Conservation (phyloP, 2,329 filamentous ascomycete genomes). For the Beauveria caledonica region DNA sequence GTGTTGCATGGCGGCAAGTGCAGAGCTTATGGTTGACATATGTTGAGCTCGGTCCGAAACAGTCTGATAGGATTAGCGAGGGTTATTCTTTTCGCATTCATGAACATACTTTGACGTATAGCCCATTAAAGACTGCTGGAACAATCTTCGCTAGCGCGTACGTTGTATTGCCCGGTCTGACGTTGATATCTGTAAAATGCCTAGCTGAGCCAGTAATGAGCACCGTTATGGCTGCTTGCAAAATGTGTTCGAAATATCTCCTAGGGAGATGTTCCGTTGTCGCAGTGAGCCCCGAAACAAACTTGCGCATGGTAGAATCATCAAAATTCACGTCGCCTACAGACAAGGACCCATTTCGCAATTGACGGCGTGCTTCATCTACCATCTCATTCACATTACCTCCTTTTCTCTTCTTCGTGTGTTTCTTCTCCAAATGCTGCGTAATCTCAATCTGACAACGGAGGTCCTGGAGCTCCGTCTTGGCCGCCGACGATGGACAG, state of each 20-base stretch:
- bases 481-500: slow-evolving; percentile 19
- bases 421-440: not conserved
- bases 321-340: not conserved
- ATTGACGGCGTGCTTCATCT: not conserved
- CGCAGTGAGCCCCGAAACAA: not conserved
- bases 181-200: slow-evolving; percentile 17
- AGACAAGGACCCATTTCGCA: not conserved
- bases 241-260: not conserved
- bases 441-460: slow-evolving; percentile 20
- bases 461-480: slow-evolving; percentile 21
- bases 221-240: slow-evolving; percentile 19
- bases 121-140: slow-evolving; percentile 29
- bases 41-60: slow-evolving; percentile 20
- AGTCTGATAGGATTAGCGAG: slow-evolving; percentile 13
- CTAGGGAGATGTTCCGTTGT: not conserved
- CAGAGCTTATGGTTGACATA: slow-evolving; percentile 22
- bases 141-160: slow-evolving; percentile 21
- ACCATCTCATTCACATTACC: not conserved
- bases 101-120: slow-evolving; percentile 25
- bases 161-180: slow-evolving; percentile 13
- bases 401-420: not conserved
- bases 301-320: not conserved
- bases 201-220: slow-evolving; percentile 20
- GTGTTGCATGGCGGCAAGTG: slow-evolving; percentile 24
- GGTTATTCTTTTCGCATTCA: no score